phyloP scores from a whole-genome alignment of 257 asterid genomes.

The Solanum habrochaites region DNA sequence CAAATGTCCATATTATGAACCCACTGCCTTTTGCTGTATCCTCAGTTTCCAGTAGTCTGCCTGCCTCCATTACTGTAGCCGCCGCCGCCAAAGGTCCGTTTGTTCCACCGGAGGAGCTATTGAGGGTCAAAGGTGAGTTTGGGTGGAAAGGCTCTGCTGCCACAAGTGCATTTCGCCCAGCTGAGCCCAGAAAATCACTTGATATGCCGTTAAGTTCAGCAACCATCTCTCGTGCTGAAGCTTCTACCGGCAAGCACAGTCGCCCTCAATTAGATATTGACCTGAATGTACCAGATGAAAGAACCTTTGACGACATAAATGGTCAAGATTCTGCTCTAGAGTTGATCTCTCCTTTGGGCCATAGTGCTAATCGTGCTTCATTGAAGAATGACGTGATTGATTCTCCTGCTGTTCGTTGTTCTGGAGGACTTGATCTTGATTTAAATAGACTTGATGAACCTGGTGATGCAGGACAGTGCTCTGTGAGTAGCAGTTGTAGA shows the following conservation, averaged over 20 bases:
- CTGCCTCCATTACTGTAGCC: conserved; percentile 69
- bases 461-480: conserved; percentile 18
- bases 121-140: conserved; percentile 64
- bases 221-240: conserved; percentile 16
- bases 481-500: conserved; percentile 18
- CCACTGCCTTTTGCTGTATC: conserved; percentile 20
- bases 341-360: conserved; percentile 7
- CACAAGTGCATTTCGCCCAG: conserved; percentile 98
- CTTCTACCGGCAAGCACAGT: conserved; percentile 27
- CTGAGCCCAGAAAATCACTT: conserved; percentile 70
- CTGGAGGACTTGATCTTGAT: conserved; percentile 39
- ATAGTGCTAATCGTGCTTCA: conserved; percentile 3
- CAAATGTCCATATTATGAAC: conserved; percentile 22
- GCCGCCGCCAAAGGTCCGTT: conserved; percentile 86
- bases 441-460: conserved; percentile 33
- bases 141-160: conserved; percentile 99
- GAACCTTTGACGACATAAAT: conserved; percentile 30
- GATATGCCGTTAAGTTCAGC: conserved; percentile 18
- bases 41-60: conserved; percentile 23
- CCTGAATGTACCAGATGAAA: conserved; percentile 46
- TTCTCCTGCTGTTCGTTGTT: conserved; percentile 15
- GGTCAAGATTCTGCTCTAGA: conserved; percentile 21
- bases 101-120: conserved; percentile 78
- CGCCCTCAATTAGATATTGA: conserved; percentile 42
- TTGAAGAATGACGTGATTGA: conserved; percentile 9